These are phyloP conservation scores for Phytophthora kernoviae DNA, from an alignment of 352 stramenopile species.

Conservation along the genomic window DNA sequence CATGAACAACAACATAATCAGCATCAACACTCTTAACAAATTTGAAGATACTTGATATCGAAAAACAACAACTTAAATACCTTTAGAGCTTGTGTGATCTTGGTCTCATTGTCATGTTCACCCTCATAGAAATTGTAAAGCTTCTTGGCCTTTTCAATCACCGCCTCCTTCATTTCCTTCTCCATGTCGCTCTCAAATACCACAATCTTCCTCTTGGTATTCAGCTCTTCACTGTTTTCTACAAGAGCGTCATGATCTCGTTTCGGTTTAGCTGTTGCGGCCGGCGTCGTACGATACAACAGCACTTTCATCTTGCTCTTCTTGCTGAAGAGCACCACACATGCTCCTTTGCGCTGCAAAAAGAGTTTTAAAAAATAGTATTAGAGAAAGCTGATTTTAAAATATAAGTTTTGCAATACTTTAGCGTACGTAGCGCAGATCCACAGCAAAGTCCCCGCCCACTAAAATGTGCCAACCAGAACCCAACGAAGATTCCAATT, in stretches of 20 bases:
- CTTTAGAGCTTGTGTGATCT: conserved; percentile 68
- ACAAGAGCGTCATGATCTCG: conserved; percentile 37
- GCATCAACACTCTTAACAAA: conserved; percentile 9
- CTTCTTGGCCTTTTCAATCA: conserved; percentile 42
- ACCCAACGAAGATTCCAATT: conserved; percentile 53
- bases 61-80: conserved; percentile 19
- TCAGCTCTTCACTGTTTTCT: conserved; percentile 11
- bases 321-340: conserved; percentile 68
- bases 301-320: conserved; percentile 71
- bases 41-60: neutral
- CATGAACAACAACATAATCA: neutral
- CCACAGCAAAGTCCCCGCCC: conserved; percentile 71
- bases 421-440: conserved; percentile 73
- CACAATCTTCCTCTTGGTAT: conserved; percentile 47
- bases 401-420: conserved; percentile 2
- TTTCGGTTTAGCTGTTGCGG: conserved; percentile 32
- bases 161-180: conserved; percentile 38
- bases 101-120: conserved; percentile 44
- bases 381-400: neutral
- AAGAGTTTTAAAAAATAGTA: conserved; percentile 4
- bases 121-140: conserved; percentile 49
- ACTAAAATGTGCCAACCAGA: conserved; percentile 74
- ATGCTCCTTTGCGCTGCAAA: conserved; percentile 64
- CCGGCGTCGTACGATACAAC: conserved; percentile 69
- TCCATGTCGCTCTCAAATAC: conserved; percentile 68